Base-by-base conservation (phyloP, 257 asterid genomes). In the Solanum sitiens region DNA sequence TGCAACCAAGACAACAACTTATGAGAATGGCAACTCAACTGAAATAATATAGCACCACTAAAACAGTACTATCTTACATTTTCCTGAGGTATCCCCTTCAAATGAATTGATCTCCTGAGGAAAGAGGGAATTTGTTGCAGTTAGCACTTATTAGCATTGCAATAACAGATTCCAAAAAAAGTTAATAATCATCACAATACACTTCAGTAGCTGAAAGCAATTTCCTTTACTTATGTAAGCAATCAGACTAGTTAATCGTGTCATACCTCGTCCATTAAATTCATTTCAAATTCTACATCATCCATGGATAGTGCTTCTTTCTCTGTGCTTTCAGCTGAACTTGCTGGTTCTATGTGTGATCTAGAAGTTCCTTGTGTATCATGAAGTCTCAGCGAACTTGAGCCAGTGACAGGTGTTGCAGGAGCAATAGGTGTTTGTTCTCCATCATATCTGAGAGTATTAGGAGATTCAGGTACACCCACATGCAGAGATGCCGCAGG, bases 341-440 rank as follows among this genome's bases (percentile, higher is more conserved):
- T 84, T 86, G 91, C 63, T 53, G 92, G 90, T 86, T 87, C 91
- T 68, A 85, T 87, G 87, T 88, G 91, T 5, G 89, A 86, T 73
- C 86, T 89, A 76, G 90, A 88, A 37, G 89, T 85, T 84, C 87
- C 93, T 67, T 56, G 88, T 50, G 82, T 89, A 67, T 92, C 98
- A 30, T 91, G 94, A 67, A 91, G 63, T 89, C 93, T 91, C 42
- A 86, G 87, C 8, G 90, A 87, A 87, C 87, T 65, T 68, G 91
- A 80, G 72, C 83, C 90, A 68, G 93, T 83, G 85, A 91, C 90
- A 53, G 98, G 97, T 76, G 98, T 93, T 87, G 90, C 92, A 65
- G 98, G 98, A 89, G 95, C 97, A 86, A 93, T 90, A 35, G 94
- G 90, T 77, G 88, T 21, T 3, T 89, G 93, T 86, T 92, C 92